phyloP scores from a whole-genome alignment of 768 basidiomycete genomes.

The Psilocybe sp. region DNA sequence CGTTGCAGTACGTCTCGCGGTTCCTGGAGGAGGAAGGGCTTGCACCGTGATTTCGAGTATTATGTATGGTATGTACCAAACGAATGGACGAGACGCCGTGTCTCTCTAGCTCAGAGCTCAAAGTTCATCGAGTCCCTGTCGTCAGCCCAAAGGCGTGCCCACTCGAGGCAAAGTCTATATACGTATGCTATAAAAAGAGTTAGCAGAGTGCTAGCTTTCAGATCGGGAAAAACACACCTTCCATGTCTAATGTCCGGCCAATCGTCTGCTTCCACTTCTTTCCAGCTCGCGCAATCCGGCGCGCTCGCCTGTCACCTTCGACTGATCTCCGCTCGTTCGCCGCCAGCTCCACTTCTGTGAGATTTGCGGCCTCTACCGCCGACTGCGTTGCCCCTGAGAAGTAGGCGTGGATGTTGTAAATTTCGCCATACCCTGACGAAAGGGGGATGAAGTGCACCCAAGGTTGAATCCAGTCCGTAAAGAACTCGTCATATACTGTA shows the following conservation, averaged over 20 bases:
- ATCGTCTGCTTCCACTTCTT: slow-evolving; percentile 88
- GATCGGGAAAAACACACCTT: slow-evolving; percentile 53
- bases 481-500: slow-evolving; percentile 90
- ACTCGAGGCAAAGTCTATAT: slow-evolving; percentile 85
- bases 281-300: slow-evolving; percentile 88
- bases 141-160: slow-evolving; percentile 81
- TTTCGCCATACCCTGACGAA: slow-evolving; percentile 81
- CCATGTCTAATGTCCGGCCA: slow-evolving; percentile 86
- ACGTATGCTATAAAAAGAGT: slow-evolving; percentile 62
- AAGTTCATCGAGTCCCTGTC: slow-evolving; percentile 72
- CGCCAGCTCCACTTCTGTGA: slow-evolving; percentile 34
- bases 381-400: slow-evolving; percentile 50
- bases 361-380: slow-evolving; percentile 52
- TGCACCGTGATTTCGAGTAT: too few relatives aligned
- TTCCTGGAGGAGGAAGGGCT: too few relatives aligned
- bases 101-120: slow-evolving; percentile 4
- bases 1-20: too few relatives aligned
- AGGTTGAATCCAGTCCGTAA: slow-evolving; percentile 88
- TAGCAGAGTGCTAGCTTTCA: background rate
- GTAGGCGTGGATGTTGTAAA: slow-evolving; percentile 92
- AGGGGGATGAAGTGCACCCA: slow-evolving; percentile 97
- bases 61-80: background rate
- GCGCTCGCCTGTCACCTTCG: slow-evolving; percentile 70
- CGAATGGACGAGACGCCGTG: background rate
- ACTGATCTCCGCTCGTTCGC: slow-evolving; percentile 31